Evolutionary conservation across 352 stramenopile genomes (phyloP).

Genomic region (Phytopythium mirpurense): DNA sequence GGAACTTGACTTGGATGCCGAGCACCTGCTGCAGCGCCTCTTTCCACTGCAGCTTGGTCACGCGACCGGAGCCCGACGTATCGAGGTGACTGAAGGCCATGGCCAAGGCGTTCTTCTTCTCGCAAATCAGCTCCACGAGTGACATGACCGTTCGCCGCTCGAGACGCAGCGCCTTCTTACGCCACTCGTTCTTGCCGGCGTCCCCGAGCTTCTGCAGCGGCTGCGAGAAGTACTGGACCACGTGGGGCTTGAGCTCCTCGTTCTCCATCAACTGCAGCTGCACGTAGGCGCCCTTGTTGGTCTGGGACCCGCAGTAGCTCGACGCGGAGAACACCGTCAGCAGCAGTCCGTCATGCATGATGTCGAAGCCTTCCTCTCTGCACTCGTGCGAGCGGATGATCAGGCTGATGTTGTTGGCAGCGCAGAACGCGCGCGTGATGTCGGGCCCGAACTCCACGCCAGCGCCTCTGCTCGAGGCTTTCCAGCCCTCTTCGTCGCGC

Average conservation of each 20-base stretch:
- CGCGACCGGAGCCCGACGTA: slow-evolving; percentile 21
- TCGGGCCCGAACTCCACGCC: slow-evolving; percentile 92
- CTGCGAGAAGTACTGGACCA: slow-evolving; percentile 91
- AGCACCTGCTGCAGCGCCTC: slow-evolving; percentile 45
- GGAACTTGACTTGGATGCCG: slow-evolving; percentile 57
- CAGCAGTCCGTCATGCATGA: slow-evolving; percentile 78
- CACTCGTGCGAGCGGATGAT: slow-evolving; percentile 94
- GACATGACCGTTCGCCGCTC: slow-evolving; percentile 76
- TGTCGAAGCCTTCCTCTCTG: slow-evolving; percentile 88
- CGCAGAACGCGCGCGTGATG: slow-evolving; percentile 89
- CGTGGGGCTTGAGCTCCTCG: slow-evolving; percentile 83
- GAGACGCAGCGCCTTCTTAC: slow-evolving; percentile 65
- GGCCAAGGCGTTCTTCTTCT: slow-evolving; percentile 62
- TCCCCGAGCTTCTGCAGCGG: slow-evolving; percentile 68
- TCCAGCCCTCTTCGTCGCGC: slow-evolving; percentile 52
- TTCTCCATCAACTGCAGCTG: slow-evolving; percentile 60
- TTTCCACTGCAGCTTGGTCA: slow-evolving; percentile 73
- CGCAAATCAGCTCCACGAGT: slow-evolving; percentile 70
- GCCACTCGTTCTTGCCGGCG: slow-evolving; percentile 69
- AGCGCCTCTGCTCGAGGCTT: slow-evolving; percentile 71
- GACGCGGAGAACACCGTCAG: slow-evolving; percentile 91
- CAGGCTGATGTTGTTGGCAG: slow-evolving; percentile 79
- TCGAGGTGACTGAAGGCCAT: slow-evolving; percentile 47
- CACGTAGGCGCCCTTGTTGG: slow-evolving; percentile 85
- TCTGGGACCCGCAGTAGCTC: slow-evolving; percentile 90